Conservation (phyloP, 768 basidiomycete species). For the Tulasnella calospora region DNA sequence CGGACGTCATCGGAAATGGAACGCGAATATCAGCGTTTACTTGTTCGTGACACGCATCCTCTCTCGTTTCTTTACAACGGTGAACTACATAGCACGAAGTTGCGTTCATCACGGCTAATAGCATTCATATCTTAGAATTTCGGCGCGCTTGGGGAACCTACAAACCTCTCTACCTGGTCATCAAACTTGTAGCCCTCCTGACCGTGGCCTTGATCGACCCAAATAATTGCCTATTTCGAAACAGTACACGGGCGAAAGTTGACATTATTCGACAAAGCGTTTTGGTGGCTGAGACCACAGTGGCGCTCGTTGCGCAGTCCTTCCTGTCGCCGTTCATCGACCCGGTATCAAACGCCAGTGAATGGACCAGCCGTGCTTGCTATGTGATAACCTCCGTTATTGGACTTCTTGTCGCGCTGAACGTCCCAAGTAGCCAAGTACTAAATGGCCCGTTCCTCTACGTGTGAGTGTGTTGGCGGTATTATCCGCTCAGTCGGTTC, state of each 20-base stretch:
- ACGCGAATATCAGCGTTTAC: slow-evolving; percentile 62
- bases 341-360: slow-evolving; percentile 67
- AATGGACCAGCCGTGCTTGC: slow-evolving; percentile 66
- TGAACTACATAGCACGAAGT: slow-evolving; percentile 35
- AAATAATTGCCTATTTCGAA: slow-evolving; percentile 53
- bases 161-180: slow-evolving; percentile 58
- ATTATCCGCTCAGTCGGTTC: background rate
- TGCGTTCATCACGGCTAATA: background rate
- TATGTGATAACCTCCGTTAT: slow-evolving; percentile 62
- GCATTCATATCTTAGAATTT: slow-evolving; percentile 45
- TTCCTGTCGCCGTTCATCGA: slow-evolving; percentile 59
- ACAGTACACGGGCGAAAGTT: slow-evolving; percentile 41
- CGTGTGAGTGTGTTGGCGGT: slow-evolving; percentile 43
- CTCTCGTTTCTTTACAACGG: slow-evolving; percentile 67
- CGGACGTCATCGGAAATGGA: slow-evolving; percentile 56
- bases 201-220: slow-evolving; percentile 62
- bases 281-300: slow-evolving; percentile 51
- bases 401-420: slow-evolving; percentile 57
- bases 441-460: slow-evolving; percentile 63
- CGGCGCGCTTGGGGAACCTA: slow-evolving; percentile 66
- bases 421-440: slow-evolving; percentile 47
- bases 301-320: slow-evolving; percentile 61
- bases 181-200: slow-evolving; percentile 63
- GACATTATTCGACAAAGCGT: slow-evolving; percentile 56
- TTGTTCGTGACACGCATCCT: slow-evolving; percentile 60